Percentiles rank a stretch among this genome's conserved stretches.
Evolutionary conservation across 1,284 basidiomycete genomes (phyloP).

Genomic region (Sporisorium graminicola): DNA sequence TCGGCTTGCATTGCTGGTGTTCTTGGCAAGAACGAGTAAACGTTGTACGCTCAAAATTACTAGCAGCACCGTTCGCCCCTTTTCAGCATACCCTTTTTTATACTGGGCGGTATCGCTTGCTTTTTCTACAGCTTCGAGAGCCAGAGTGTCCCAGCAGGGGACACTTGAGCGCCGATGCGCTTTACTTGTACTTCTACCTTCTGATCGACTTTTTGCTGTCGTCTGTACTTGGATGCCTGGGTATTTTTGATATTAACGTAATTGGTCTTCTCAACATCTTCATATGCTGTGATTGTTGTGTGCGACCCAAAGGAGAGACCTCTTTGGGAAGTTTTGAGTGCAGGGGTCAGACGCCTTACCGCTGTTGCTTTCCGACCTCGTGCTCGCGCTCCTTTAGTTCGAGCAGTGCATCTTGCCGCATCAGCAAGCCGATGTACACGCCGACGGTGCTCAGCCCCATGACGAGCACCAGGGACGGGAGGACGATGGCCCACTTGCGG

Average conservation of each 20-base stretch:
- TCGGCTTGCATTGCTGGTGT: constrained; percentile 71
- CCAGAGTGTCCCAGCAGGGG: neutral
- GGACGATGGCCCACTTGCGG: constrained; percentile 31
- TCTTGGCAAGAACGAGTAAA: constrained; percentile 50
- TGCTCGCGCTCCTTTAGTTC: constrained; percentile 5
- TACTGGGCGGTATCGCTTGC: constrained; percentile 5
- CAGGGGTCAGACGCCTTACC: too few relatives aligned
- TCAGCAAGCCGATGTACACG: constrained; percentile 26
- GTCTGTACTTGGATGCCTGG: constrained; percentile 37
- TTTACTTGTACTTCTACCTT: constrained; percentile 29
- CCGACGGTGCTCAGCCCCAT: constrained; percentile 34
- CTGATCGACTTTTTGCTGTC: constrained; percentile 6
- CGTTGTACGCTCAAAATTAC: neutral
- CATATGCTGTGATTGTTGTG: neutral
- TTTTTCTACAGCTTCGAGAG: neutral
- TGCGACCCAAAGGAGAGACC: neutral
- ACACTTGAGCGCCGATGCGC: neutral
- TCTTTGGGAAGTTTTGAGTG: neutral
- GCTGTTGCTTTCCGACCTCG: neutral
- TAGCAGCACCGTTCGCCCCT: neutral
- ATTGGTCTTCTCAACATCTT: constrained; percentile 10
- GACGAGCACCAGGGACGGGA: constrained; percentile 33
- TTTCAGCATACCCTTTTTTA: constrained; percentile 26
- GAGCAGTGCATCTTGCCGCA: constrained; percentile 21
- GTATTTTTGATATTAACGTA: constrained; percentile 16